phyloP scores from a whole-genome alignment of 2,329 filamentous ascomycete species.

The Lachnellula suecica region DNA sequence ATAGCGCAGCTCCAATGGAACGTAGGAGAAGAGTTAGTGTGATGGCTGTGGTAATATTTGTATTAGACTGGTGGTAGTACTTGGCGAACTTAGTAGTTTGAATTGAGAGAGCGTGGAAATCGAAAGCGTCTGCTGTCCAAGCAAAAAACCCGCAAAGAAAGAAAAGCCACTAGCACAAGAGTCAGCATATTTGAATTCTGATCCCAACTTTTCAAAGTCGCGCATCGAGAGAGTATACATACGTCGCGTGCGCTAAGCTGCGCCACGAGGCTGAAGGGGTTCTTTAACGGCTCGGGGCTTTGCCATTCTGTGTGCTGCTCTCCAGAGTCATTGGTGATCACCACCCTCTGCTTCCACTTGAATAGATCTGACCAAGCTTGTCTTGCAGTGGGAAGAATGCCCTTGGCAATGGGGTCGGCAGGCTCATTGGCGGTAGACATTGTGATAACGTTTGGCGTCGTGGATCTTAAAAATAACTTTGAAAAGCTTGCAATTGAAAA shows the following conservation, averaged over 20 bases:
- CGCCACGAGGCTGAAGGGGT: conserved; percentile 67
- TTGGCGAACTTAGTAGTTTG: conserved; percentile 69
- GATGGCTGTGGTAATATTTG: conserved; percentile 43
- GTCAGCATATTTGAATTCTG: not conserved
- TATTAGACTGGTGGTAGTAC: conserved; percentile 57
- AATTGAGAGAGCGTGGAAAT: conserved; percentile 78
- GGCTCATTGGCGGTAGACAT: conserved; percentile 27
- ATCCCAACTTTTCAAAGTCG: too few relatives aligned
- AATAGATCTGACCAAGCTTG: conserved; percentile 66
- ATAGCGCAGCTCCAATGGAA: conserved; percentile 71
- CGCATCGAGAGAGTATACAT: not conserved
- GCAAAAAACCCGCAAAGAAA: conserved; percentile 45
- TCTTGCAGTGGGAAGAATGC: conserved; percentile 61
- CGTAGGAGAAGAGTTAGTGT: conserved; percentile 60
- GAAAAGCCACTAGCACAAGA: conserved; percentile 61
- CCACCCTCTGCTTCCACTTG: conserved; percentile 72
- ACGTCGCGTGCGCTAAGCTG: conserved; percentile 58
- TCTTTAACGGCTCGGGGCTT: conserved; percentile 60
- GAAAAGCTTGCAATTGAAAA: not conserved
- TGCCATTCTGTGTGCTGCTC: conserved; percentile 70
- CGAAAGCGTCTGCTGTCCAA: conserved; percentile 55
- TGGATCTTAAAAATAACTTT: not conserved
- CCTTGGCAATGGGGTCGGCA: conserved; percentile 67
- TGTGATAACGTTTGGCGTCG: not conserved
- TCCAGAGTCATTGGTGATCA: conserved; percentile 62